A percentile compares a stretch with the other conserved stretches of the same genome.
Conservation (phyloP, 2,329 filamentous ascomycete genomes). For the Mycosphaerelloides madeirae region DNA sequence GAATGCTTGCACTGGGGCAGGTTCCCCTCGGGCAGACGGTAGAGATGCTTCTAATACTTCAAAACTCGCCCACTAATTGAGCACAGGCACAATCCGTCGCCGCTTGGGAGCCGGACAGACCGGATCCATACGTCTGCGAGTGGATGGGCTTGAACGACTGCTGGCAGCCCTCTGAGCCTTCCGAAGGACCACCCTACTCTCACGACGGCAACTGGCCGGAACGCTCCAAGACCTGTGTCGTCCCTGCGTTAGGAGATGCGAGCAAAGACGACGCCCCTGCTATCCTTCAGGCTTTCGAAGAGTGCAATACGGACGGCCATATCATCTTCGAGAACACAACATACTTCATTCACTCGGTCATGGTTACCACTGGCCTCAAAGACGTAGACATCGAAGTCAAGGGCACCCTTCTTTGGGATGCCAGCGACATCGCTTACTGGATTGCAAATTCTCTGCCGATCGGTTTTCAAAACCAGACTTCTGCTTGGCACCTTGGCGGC, state of each 20-base stretch:
- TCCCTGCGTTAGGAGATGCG: conserved; percentile 17
- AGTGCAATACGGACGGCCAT: conserved; percentile 48
- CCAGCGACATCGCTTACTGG: conserved; percentile 47
- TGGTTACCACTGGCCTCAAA: conserved; percentile 39
- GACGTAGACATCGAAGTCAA: conserved; percentile 47
- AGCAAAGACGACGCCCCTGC: conserved; percentile 48
- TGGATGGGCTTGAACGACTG: conserved; percentile 24
- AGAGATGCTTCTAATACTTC: too few relatives aligned
- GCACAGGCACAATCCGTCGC: too few relatives aligned
- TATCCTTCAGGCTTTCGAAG: conserved; percentile 48
- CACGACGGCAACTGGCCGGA: conserved; percentile 22
- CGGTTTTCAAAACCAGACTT: conserved; percentile 54
- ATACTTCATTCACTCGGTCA: conserved; percentile 32
- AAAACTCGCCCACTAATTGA: too few relatives aligned
- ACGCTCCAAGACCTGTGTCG: conserved; percentile 20
- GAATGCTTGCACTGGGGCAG: too few relatives aligned
- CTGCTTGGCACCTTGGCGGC: conserved; percentile 54
- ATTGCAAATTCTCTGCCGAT: conserved; percentile 48
- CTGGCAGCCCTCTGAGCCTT: conserved; percentile 20
- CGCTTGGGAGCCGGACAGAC: conserved; percentile 14
- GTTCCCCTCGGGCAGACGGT: too few relatives aligned
- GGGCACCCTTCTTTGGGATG: conserved; percentile 44
- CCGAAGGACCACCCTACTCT: conserved; percentile 20
- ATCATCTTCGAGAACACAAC: conserved; percentile 49
- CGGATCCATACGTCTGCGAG: conserved; percentile 25